Conservation (phyloP, 2,329 filamentous ascomycete genomes). For the Zasmidium citrigriseum region DNA sequence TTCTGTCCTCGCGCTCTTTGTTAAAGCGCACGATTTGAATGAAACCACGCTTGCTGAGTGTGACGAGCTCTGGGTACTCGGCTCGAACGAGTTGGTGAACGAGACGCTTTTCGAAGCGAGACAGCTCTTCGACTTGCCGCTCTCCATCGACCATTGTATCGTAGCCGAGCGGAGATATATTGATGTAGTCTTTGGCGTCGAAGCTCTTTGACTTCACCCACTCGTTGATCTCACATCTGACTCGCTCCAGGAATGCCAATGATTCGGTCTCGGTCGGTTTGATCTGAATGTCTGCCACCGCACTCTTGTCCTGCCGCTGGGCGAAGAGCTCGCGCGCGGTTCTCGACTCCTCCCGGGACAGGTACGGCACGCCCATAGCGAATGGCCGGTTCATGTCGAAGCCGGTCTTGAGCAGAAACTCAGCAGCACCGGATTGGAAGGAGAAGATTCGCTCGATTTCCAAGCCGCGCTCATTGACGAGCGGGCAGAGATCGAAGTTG, state of each 20-base stretch:
- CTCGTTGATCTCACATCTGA: slow-evolving; percentile 46
- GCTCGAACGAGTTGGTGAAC: slow-evolving; percentile 66
- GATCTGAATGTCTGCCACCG: slow-evolving; percentile 49
- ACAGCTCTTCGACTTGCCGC: slow-evolving; percentile 40
- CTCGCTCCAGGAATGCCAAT: slow-evolving; percentile 52
- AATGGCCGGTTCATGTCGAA: slow-evolving; percentile 62
- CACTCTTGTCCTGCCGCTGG: slow-evolving; percentile 45
- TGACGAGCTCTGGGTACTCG: slow-evolving; percentile 55
- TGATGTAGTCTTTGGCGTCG: slow-evolving; percentile 32
- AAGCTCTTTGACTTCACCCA: slow-evolving; percentile 44
- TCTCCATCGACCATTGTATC: slow-evolving; percentile 22
- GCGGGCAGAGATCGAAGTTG: slow-evolving; percentile 64
- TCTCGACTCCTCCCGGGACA: slow-evolving; percentile 61
- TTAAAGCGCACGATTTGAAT: slow-evolving; percentile 47
- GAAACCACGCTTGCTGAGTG: slow-evolving; percentile 44
- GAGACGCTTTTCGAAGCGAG: slow-evolving; percentile 63
- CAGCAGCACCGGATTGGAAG: slow-evolving; percentile 59
- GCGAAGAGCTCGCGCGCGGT: slow-evolving; percentile 47
- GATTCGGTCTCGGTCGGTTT: slow-evolving; percentile 55
- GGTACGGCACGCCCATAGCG: slow-evolving; percentile 59
- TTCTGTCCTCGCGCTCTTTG: slow-evolving; percentile 45
- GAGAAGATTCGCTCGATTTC: slow-evolving; percentile 62
- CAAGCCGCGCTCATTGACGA: slow-evolving; percentile 52
- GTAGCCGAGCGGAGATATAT: slow-evolving; percentile 32
- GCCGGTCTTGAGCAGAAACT: slow-evolving; percentile 60